phyloP scores from a whole-genome alignment of 2,329 filamentous ascomycete species.

The Celoporthe dispersa region DNA sequence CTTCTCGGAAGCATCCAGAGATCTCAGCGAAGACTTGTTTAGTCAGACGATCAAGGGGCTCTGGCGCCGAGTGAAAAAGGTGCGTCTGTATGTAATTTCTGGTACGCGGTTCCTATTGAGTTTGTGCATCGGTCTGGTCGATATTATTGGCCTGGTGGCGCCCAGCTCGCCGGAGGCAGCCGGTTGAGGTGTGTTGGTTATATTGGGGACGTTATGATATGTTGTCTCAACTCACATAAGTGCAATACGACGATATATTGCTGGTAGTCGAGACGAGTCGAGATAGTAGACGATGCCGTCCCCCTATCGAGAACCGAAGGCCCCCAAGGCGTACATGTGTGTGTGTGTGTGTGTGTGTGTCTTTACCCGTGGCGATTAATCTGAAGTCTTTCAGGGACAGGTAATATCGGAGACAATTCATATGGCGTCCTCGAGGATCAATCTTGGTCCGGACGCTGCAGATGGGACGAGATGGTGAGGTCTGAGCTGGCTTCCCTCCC shows the following conservation, averaged over 20 bases:
- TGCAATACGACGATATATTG: background rate
- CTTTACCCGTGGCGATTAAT: background rate
- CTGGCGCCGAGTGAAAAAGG: background rate
- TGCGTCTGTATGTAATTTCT: constrained; percentile 5
- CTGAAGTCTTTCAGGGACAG: background rate
- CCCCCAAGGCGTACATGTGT: too few relatives aligned
- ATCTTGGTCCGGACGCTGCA: constrained; percentile 2
- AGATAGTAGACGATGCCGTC: background rate
- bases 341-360: too few relatives aligned
- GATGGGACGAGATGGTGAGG: background rate
- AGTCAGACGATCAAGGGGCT: background rate
- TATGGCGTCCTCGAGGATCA: background rate
- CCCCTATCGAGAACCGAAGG: background rate
- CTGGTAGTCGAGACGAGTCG: background rate
- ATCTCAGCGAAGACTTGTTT: background rate
- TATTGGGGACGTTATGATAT: background rate
- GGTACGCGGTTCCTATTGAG: constrained; percentile 4
- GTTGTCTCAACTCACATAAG: background rate
- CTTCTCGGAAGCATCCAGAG: too few relatives aligned
- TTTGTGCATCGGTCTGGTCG: constrained; percentile 15
- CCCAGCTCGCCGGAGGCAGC: background rate
- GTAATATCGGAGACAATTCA: background rate
- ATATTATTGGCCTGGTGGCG: background rate
- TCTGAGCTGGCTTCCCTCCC: background rate
- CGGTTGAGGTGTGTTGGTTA: background rate